Evolutionary conservation across 768 basidiomycete species (phyloP), one percentile per base, ranked within the genome.

Genomic region (Lentinula sp.): DNA sequence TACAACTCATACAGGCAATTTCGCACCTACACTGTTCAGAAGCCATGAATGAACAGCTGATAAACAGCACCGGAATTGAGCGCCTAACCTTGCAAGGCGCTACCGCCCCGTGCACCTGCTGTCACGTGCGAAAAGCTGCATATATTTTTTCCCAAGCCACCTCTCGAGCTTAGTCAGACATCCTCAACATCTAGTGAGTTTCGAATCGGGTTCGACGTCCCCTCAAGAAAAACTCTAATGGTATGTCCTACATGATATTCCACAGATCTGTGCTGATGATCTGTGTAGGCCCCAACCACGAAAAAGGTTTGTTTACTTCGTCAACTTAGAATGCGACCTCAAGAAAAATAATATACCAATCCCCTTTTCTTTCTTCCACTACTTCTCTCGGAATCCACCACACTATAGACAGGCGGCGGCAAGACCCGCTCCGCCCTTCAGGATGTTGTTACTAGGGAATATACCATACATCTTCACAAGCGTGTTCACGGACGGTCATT

Each of bases 381-480:
- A 1, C 6, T 53, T 33, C 33, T 8, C 16, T 53, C n/a, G 28
- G 28, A 28, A 28, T 28, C 3, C 33, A 12, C 28, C 8, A 8
- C 58, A 48, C 55, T 41, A 57, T 63, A 86, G 83, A 81, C 88
- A 20, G 46, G 46, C 70, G 80, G 81, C 74, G 86, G 86, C 77
- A 96, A 97, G 85, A 86, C 86, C 70, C 94, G 96, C 77, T 95
- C 94, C 62, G 96, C 96, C 59, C 92, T 98, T 74, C 86, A 92
- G 78, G 96, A 98, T 76, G 96, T 98, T 79, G 96, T 98, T 66
- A 91, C 95, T 66, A 89, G 95, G 71, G 96, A 99, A 76, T 97
- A 98, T 88, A 98, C 96, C 71, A 90, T 98, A 82, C 93, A 97
- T 79, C 80, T 98, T 43, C 94, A 97, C 88, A 97, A 96, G 77